Base-by-base conservation (phyloP, 768 basidiomycete species). In the Pulveroboletus sp. region DNA sequence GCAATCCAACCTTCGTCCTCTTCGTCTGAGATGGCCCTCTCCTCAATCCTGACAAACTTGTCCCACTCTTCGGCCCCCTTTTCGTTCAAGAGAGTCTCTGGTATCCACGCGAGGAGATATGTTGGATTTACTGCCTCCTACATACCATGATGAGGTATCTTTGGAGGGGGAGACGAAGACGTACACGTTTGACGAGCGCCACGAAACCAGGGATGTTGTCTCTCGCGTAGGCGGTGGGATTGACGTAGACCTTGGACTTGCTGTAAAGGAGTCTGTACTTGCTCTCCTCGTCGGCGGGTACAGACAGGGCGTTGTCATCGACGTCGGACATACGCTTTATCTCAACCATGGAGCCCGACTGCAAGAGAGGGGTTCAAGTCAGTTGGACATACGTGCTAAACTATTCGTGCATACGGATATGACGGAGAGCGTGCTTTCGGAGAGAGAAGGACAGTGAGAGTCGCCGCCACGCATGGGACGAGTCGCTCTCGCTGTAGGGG, bases 141-240 rank as follows among this genome's bases (percentile, higher is more conserved):
- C 15, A 39, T 51, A 17, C 35, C 32, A 53, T 48, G 38, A 55
- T 53, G 41, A 55, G 47, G 32, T 32, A 49, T 36, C 35, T 14
- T 49, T 46, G 39, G 43, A 43, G 41, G 41, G 36, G 33, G 36
- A 8, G 45, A 49, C 46, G 55, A 47, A 47, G 5, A 73, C 84
- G 47, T 57, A 92, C 92, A 61, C 86, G 80, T 73, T 93, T 91
- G 17, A 98, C 93, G 50, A 99, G 76, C 14, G 88, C 84, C 7
- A 93, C 83, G 65, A 95, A 98, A 1, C 96, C 96, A 3, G 91
- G 83, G 32, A 97, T 89, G 67, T 97, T 95, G 69, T 98, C 96
- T 61, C 87, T 78, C 2, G 87, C 77, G 66, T 93, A 94, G 4
- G 87, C 83, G 3, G 93, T 95, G 0, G 96, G 96, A 58, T 97